Base-by-base conservation (phyloP, 495 filamentous ascomycete species). In the Aspergillus avenaceus region DNA sequence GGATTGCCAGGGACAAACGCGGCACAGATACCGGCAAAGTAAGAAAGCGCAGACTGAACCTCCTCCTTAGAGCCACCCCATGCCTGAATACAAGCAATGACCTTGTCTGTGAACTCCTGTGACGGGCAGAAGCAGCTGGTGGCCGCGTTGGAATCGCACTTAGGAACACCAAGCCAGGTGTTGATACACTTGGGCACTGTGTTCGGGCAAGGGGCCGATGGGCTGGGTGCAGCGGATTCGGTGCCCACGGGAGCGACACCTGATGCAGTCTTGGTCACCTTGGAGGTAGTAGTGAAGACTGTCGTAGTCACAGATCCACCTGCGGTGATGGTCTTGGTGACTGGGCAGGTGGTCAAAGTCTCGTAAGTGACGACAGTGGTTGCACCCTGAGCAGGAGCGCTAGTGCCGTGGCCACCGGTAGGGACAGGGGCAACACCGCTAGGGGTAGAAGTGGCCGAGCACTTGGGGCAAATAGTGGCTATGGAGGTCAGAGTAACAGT, bases 21-120 rank as follows among this genome's bases (percentile, higher is more conserved):
- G 28, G 88, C 89, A 74, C 92, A 97, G 70, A 97, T 87, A 64
- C 92, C 93, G 59, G 88, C 83, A 76, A 97, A 86, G 81, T 87
- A 96, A 57, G 81, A 79, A 45, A 93, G 76, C 46, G 88, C 90
- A 50, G 80, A 68, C 45, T 82, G 73, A 56, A 91, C 74, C 63
- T 90, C 80, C n/a, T 66, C 61, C 43, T 84, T 71, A 41, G 81
- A 79, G 52, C 76, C 72, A 51, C 86, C 84, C 78, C 90, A 86
- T 52, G 90, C 77, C 56, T 83, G 80, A 53, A 97, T 75, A 72
- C 92, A 97, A 48, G 80, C 77, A 61, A 86, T 88, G 62, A 96
- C 83, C 65, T 86, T 87, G 62, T 80, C 77, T 62, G 88, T 87
- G 73, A 95, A 91, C 45, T 78, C 62, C 41, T 75, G 66, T 56